phyloP scores from a whole-genome alignment of 2,329 filamentous ascomycete species.

The Pestalotiopsis sp. region DNA sequence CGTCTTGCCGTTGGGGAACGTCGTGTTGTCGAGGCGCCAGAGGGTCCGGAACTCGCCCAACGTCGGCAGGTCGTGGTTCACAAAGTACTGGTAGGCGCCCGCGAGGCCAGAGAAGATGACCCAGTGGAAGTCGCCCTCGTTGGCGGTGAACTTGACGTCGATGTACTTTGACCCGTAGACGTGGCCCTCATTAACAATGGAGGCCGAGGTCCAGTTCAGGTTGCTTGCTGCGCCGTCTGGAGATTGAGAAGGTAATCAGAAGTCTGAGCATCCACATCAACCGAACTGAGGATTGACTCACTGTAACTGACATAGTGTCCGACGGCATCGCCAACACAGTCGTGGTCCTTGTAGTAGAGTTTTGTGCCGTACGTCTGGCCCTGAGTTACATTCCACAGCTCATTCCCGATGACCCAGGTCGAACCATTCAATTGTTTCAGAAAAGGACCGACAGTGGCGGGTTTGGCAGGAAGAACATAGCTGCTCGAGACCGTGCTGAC shows the following conservation, averaged over 20 bases:
- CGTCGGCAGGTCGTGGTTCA: conserved; percentile 49
- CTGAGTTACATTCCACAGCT: conserved; percentile 33
- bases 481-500: conserved; percentile 1
- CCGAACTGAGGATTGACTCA: conserved; percentile 18
- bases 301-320: conserved; percentile 36
- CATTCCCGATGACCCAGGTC: conserved; percentile 36
- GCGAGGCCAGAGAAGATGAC: conserved; percentile 50
- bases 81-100: conserved; percentile 60
- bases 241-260: background rate
- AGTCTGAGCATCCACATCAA: background rate
- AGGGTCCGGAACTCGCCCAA: conserved; percentile 54
- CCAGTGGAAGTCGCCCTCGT: conserved; percentile 54
- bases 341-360: conserved; percentile 31
- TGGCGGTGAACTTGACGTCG: conserved; percentile 49
- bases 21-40: conserved; percentile 51
- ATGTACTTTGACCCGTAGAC: conserved; percentile 43
- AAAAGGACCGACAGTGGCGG: conserved; percentile 24
- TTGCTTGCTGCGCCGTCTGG: conserved; percentile 49
- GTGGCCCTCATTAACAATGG: conserved; percentile 36
- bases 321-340: conserved; percentile 32
- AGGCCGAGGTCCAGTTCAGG: conserved; percentile 49
- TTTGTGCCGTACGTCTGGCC: conserved; percentile 28
- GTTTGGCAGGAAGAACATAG: background rate
- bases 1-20: conserved; percentile 49
- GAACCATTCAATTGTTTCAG: conserved; percentile 27